Evolutionary conservation across 768 basidiomycete species (phyloP).

Genomic region (Paxillus involutus): DNA sequence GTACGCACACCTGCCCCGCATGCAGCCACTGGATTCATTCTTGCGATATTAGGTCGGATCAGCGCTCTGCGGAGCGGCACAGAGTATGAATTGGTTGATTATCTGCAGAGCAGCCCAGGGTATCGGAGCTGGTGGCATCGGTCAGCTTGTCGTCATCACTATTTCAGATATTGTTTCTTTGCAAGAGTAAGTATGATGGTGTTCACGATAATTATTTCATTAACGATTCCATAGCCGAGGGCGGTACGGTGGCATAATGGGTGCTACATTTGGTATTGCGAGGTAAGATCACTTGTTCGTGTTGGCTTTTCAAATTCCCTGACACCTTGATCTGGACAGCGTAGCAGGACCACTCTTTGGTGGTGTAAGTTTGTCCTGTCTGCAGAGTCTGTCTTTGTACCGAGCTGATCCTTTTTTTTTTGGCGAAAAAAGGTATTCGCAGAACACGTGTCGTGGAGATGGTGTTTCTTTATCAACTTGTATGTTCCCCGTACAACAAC

Average conservation of each 20-base stretch:
- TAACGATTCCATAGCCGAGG: constrained; percentile 54
- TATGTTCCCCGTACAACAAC: constrained; percentile 29
- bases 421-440: constrained; percentile 65
- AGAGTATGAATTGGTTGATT: constrained; percentile 77
- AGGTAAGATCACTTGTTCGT: constrained; percentile 28
- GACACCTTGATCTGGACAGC: constrained; percentile 26
- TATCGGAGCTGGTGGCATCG: constrained; percentile 79
- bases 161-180: constrained; percentile 84
- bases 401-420: too few species aligned
- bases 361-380: constrained; percentile 51
- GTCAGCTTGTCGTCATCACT: constrained; percentile 75
- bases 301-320: background rate
- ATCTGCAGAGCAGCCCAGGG: constrained; percentile 79
- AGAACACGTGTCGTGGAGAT: constrained; percentile 77
- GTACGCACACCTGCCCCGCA: constrained; percentile 34
- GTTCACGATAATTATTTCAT: background rate
- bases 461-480: constrained; percentile 81
- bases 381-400: too few species aligned
- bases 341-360: constrained; percentile 80
- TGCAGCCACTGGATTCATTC: background rate
- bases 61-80: constrained; percentile 79
- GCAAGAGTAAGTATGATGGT: constrained; percentile 52
- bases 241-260: constrained; percentile 72
- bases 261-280: constrained; percentile 76
- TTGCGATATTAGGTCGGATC: constrained; percentile 59